A percentile compares a stretch with the other conserved stretches of the same genome.
Conservation (phyloP, 106 monocot species). For the Allium fistulosum region DNA sequence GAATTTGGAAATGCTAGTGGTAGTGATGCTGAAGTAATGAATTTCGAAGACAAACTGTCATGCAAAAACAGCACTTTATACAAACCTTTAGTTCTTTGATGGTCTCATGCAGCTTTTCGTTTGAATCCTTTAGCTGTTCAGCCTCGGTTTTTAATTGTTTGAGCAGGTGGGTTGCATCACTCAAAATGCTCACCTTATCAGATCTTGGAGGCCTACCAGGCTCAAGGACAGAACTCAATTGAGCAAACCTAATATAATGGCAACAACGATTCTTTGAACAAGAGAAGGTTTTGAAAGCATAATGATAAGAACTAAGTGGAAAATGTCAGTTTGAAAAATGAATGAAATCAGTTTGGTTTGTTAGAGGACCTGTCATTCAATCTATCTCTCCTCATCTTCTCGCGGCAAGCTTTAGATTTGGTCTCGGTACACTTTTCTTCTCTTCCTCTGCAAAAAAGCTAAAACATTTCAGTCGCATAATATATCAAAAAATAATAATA, state of each 20-base stretch:
- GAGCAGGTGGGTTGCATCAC: slow-evolving; percentile 54
- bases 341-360: slow-evolving; percentile 6
- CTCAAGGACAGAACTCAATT: slow-evolving; percentile 61
- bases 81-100: slow-evolving; percentile 77
- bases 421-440: slow-evolving; percentile 28
- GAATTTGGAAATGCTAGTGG: no score
- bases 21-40: background rate
- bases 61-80: background rate
- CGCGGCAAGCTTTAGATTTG: slow-evolving; percentile 73
- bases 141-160: slow-evolving; percentile 61
- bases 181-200: slow-evolving; percentile 61
- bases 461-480: no score
- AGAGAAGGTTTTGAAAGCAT: background rate
- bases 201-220: slow-evolving; percentile 49
- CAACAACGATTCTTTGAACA: background rate
- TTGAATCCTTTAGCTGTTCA: slow-evolving; percentile 53
- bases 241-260: slow-evolving; percentile 40
- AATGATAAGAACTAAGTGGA: background rate
- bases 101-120: slow-evolving; percentile 68
- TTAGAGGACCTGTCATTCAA: slow-evolving; percentile 50
- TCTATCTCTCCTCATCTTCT: slow-evolving; percentile 66
- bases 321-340: background rate
- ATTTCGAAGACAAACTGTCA: background rate
- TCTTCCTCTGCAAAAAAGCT: slow-evolving; percentile 24
- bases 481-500: no score